Base-by-base conservation (phyloP, 1,139 yeast genomes). In the Protomyces inundatus region DNA sequence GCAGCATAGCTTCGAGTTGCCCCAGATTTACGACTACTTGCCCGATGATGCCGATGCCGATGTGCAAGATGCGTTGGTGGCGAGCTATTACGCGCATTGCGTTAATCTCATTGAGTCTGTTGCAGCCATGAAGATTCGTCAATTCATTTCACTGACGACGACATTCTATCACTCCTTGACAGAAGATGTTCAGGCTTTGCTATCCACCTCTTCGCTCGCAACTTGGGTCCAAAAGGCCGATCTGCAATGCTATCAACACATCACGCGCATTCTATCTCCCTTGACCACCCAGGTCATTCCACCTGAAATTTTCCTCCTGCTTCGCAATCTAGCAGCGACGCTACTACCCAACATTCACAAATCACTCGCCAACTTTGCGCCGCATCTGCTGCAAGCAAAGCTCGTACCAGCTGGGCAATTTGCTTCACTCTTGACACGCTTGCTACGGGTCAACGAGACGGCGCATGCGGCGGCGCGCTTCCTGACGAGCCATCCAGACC, bases 221-320 rank as follows among this genome's bases (percentile, higher is more conserved):
- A 80, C 80, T 16, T 88, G 96, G 95, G 80, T 88, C 16, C 72
- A 80, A 57, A 76, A 80, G 54, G 87, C 90, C 71, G 97, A 90
- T 73, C 71, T 81, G 68, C 75, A 81, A 10, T 81, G 86, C 76
- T 87, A 86, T 74, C 82, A 81, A 66, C 76, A 75, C 64, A 75
- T 88, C 79, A 79, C 85, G 23, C 82, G 83, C 68, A 80, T 86
- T 81, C 74, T 89, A 67, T 81, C 86, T n/a, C 86, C 86, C 50
- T 75, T 87, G 66, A 83, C 84, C n/a, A 74, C 84, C 50, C 88
- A 86, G 69, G 79, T 79, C 62, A 82, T 86, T 7, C 88, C 90
- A 1, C 76, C 76, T 0, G 80, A 81, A 34, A 85, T 86, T n/a
- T 70, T 84, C 40, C 73, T 74, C 4, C 72, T 73, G 3, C 68